Evolutionary conservation across 2,329 filamentous ascomycete genomes (phyloP).

Genomic region (Stylonectria norvegica): DNA sequence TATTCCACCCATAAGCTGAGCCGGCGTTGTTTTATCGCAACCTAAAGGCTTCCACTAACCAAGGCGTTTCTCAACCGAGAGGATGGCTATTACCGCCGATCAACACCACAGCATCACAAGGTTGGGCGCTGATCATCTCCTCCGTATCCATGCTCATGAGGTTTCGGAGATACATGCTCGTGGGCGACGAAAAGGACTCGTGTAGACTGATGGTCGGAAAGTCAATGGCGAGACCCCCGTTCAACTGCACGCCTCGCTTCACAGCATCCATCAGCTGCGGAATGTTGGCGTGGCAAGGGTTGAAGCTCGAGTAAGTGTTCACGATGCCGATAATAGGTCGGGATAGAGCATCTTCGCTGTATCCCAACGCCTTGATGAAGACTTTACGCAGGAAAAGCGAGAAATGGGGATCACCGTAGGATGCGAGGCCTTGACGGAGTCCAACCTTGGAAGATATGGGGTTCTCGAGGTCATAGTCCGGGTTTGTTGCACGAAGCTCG

Average conservation of each 20-base stretch:
- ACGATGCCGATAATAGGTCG: constrained; percentile 71
- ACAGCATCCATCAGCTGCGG: constrained; percentile 69
- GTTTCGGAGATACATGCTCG: constrained; percentile 72
- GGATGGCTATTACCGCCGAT: constrained; percentile 53
- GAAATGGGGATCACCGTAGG: constrained; percentile 72
- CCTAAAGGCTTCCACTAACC: constrained; percentile 38
- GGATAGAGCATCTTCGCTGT: constrained; percentile 67
- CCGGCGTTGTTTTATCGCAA: constrained; percentile 72
- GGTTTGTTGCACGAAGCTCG: constrained; percentile 8
- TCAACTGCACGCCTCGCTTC: constrained; percentile 64
- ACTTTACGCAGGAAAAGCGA: constrained; percentile 71
- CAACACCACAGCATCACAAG: constrained; percentile 63
- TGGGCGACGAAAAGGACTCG: constrained; percentile 66
- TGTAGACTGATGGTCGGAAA: constrained; percentile 72
- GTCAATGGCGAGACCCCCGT: constrained; percentile 65
- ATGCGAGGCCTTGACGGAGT: constrained; percentile 61
- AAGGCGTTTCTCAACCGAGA: too few relatives aligned
- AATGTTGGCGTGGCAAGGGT: constrained; percentile 70
- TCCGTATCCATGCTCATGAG: constrained; percentile 79
- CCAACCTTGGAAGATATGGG: constrained; percentile 51
- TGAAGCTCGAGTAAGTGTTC: constrained; percentile 70
- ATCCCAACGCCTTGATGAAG: constrained; percentile 74
- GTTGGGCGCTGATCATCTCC: constrained; percentile 72
- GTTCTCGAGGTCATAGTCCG: constrained; percentile 59
- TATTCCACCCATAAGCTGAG: constrained; percentile 72